Evolutionary conservation across 139 green algal species (phyloP), one percentile per base, ranked within the genome.

Genomic region (Parachlorella kessleri): DNA sequence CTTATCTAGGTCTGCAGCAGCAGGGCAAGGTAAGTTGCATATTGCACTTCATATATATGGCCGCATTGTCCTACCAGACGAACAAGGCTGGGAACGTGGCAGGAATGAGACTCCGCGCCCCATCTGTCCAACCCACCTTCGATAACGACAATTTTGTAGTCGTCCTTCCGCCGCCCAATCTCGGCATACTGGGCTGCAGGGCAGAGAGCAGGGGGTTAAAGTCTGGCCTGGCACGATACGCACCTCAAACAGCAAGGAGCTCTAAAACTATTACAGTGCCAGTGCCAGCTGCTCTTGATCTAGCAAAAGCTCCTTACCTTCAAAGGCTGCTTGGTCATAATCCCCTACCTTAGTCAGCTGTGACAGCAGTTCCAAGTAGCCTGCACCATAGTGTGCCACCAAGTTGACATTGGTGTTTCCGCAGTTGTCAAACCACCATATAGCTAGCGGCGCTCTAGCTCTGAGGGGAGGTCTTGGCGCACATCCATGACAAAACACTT

Each of bases 321-420:
- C 37, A 71, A 95, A 95, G 8, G 72, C 55, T 1, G 83, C 75
- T 32, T 88, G 37, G 7, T 81, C 74, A 0, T 94, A 85, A 3
- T 94, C 85, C 2, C 94, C 94, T 4, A 96, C 92, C 1, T 81
- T 86, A 18, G 94, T 97, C 23, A 98, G 83, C 80, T 97, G 91
- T 0, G 79, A 74, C n/a, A 98, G 87, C 3, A 98, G 74, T 2
- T 88, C 30, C 26, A 95, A 55, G 67, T 93, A 96, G 6, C 94
- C 93, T 96, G 86, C 66, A n/a, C n/a, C n/a, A n/a, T n/a, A n/a
- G n/a, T n/a, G n/a, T n/a, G n/a, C n/a, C n/a, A n/a, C n/a, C n/a
- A n/a, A n/a, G n/a, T n/a, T n/a, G n/a, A n/a, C n/a, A n/a, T n/a
- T n/a, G n/a, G n/a, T n/a, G n/a, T n/a, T n/a, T n/a, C n/a, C n/a